Evolutionary conservation across 768 basidiomycete species (phyloP).

Genomic region (Lentinula edodes): DNA sequence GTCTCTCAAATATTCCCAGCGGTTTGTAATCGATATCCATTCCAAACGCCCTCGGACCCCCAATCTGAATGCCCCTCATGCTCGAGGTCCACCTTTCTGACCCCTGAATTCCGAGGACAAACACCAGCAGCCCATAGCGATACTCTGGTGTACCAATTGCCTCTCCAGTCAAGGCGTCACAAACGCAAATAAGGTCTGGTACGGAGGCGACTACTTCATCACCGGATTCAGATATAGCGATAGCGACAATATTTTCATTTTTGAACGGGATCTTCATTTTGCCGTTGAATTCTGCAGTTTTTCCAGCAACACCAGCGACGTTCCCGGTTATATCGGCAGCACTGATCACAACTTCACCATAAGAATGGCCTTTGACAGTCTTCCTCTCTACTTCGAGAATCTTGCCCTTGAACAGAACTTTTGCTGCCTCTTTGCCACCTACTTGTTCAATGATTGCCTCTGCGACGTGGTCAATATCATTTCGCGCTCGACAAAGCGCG

Average conservation of each 20-base stretch:
- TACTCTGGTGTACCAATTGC: slow-evolving; percentile 55
- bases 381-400: slow-evolving; percentile 40
- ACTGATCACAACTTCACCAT: slow-evolving; percentile 29
- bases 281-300: slow-evolving; percentile 24
- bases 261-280: slow-evolving; percentile 44
- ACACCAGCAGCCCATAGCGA: slow-evolving; percentile 45
- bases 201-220: slow-evolving; percentile 40
- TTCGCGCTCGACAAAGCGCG: slow-evolving; percentile 35
- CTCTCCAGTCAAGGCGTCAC: slow-evolving; percentile 46
- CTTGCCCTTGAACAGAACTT: slow-evolving; percentile 45
- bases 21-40: slow-evolving; percentile 29
- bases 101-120: slow-evolving; percentile 46
- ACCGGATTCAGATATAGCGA: slow-evolving; percentile 22
- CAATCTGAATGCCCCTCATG: slow-evolving; percentile 39
- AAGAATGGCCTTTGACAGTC: slow-evolving; percentile 33
- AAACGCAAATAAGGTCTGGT: slow-evolving; percentile 52
- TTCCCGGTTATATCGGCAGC: slow-evolving; percentile 20
- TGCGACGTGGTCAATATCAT: slow-evolving; percentile 32
- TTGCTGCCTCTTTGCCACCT: slow-evolving; percentile 27
- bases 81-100: slow-evolving; percentile 52
- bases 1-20: slow-evolving; percentile 29
- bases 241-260: slow-evolving; percentile 48
- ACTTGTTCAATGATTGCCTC: slow-evolving; percentile 29
- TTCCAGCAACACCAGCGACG: slow-evolving; percentile 1
- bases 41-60: slow-evolving; percentile 48